A percentile compares a stretch with the other conserved stretches of the same genome.
phyloP scores from a whole-genome alignment of 306 rosid species.

The Gynostemma pentaphyllum region DNA sequence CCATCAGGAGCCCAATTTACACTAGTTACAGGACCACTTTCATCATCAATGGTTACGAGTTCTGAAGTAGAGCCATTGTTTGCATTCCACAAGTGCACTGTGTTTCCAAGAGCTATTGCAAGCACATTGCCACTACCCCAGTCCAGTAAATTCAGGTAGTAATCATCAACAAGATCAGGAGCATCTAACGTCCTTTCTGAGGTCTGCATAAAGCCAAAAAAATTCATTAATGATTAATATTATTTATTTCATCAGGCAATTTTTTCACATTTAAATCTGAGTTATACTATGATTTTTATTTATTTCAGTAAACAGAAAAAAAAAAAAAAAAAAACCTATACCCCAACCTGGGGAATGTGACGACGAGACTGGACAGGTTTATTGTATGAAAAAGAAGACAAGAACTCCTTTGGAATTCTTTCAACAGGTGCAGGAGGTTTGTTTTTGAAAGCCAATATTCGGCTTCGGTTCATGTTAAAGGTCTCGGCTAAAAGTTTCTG shows the following conservation, averaged over 20 bases:
- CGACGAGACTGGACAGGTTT: slow-evolving; percentile 31
- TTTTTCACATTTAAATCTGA: not conserved
- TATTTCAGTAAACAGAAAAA: not conserved
- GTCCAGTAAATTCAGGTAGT: slow-evolving; percentile 51
- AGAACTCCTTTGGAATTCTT: slow-evolving; percentile 25
- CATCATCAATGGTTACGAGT: slow-evolving; percentile 51
- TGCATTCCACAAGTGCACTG: slow-evolving; percentile 65
- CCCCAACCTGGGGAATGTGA: slow-evolving; percentile 50
- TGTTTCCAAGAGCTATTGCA: slow-evolving; percentile 49
- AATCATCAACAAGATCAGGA: slow-evolving; percentile 55
- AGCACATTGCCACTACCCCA: slow-evolving; percentile 61
- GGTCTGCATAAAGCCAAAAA: slow-evolving; percentile 20
- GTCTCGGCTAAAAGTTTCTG: slow-evolving; percentile 46
- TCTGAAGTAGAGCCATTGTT: slow-evolving; percentile 45
- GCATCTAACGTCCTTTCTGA: slow-evolving; percentile 74
- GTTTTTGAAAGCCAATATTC: slow-evolving; percentile 79
- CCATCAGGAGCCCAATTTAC: slow-evolving; percentile 83
- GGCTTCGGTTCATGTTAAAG: slow-evolving; percentile 43
- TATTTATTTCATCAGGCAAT: not conserved
- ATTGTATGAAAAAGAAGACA: slow-evolving; percentile 17
- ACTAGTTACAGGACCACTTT: slow-evolving; percentile 59
- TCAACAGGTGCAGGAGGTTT: slow-evolving; percentile 51
- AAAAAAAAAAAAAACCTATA: not conserved
- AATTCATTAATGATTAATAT: not conserved
- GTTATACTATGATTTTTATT: not conserved